Evolutionary conservation across 306 rosid species (phyloP), one percentile per base, ranked within the genome.

Genomic region (Sesbania bispinosa): DNA sequence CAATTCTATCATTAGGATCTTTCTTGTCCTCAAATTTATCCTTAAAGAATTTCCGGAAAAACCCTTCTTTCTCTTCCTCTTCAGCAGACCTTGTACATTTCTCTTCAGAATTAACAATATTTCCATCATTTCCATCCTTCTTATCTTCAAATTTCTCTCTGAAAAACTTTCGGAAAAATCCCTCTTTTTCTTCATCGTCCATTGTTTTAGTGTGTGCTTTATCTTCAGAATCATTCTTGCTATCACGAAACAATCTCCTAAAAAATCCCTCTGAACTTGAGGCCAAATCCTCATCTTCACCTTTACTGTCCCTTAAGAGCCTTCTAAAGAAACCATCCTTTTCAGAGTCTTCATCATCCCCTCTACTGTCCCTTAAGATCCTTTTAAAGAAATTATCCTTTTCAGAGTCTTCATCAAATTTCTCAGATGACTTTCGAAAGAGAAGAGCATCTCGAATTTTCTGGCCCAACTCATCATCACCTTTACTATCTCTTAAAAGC

Each of bases 31-130:
- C 97, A 71, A 58, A 71, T 80, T 87, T 93, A 73, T 93, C 95
- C 86, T 79, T 87, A 50, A 90, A 85, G 7, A 94, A 69, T 76
- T 89, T 94, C 30, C 77, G 64, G 60, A 90, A 89, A 70, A 94
- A 90, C 51, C 98, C 98, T 42, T 90, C 98, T 64, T 88, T 90
- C 69, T 90, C 98, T 73, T 87, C 96, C 46, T 90, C 94, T 71
- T 90, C 97, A 50, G 74, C 54, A 76, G 86, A 65, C 78, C 73
- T 90, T 16, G 84, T 71, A 73, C 86, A 55, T 74, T 76, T 93
- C 66, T 82, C 97, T 68, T 88, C 92, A 30, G 83, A 76, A 73
- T 76, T 36, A 47, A 64, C 30, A 29, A 52, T 65, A 69, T 85
- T 84, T 53, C 83, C 96, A 58, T 76, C 84, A 68, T 53, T 77